These are phyloP conservation scores for Coemansia sp. DNA, from an alignment of 192 early-diverging fungal genomes.

Conservation along the genomic window DNA sequence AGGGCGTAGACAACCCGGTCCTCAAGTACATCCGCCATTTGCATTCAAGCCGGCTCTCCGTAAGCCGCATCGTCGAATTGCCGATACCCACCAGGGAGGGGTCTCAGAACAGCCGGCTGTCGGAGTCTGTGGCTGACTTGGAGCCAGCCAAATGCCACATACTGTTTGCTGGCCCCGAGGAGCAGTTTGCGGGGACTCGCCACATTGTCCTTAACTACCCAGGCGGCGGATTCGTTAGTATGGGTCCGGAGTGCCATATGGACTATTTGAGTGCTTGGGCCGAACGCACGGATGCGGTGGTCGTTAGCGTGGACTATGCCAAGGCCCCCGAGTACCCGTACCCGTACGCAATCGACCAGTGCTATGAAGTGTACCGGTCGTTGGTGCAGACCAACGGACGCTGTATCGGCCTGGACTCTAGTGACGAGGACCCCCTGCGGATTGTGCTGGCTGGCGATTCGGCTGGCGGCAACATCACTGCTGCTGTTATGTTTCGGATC, in stretches of 20 bases:
- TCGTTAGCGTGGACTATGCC: slow-evolving; percentile 85
- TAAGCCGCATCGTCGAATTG: slow-evolving; percentile 10
- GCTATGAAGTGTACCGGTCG: slow-evolving; percentile 79
- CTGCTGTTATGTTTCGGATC: slow-evolving; percentile 74
- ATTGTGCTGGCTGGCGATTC: slow-evolving; percentile 86
- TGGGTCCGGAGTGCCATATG: slow-evolving; percentile 83
- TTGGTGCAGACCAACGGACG: slow-evolving; percentile 75
- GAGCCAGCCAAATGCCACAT: slow-evolving; percentile 50
- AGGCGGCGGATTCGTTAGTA: slow-evolving; percentile 91
- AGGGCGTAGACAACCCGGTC: slow-evolving; percentile 55
- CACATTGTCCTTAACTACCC: slow-evolving; percentile 62
- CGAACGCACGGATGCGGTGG: slow-evolving; percentile 62
- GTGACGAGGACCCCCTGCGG: slow-evolving; percentile 57
- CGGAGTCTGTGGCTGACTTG: slow-evolving; percentile 13
- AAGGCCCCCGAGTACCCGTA: slow-evolving; percentile 97
- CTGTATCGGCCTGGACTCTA: slow-evolving; percentile 69
- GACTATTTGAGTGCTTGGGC: slow-evolving; percentile 83
- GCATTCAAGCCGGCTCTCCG: slow-evolving; percentile 18
- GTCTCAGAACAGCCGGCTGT: not conserved
- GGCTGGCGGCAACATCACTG: slow-evolving; percentile 88
- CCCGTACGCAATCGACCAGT: slow-evolving; percentile 85
- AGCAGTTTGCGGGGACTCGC: slow-evolving; percentile 25
- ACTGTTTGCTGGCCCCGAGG: slow-evolving; percentile 56
- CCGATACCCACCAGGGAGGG: not conserved
- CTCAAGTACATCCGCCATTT: slow-evolving; percentile 13